Percentiles rank a stretch among this genome's conserved stretches.
Evolutionary conservation across 169 alveolate species (phyloP).

Genomic region (Toxoplasma gondii): DNA sequence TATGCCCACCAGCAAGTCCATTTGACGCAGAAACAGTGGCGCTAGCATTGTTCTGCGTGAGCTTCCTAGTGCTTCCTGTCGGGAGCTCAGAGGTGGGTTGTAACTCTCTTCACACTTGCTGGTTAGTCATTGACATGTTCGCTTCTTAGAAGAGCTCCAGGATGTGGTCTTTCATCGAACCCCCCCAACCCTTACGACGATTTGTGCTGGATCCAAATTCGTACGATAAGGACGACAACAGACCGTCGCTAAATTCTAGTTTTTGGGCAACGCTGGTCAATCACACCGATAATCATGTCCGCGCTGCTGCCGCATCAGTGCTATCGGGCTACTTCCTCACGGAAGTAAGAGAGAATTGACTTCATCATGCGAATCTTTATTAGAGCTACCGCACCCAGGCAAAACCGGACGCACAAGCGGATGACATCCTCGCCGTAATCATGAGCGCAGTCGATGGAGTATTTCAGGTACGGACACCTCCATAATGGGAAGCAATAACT

Average conservation of each 20-base stretch:
- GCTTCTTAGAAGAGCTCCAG: not conserved
- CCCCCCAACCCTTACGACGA: not conserved
- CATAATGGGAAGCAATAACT: not conserved
- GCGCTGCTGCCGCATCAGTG: conserved; percentile 26
- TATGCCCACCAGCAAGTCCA: not conserved
- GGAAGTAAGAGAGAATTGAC: not conserved
- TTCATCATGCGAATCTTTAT: not conserved
- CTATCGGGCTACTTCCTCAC: not conserved
- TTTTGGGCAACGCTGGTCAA: not conserved
- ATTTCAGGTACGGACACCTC: not conserved
- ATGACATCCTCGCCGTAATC: not conserved
- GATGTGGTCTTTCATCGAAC: not conserved
- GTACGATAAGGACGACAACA: not conserved
- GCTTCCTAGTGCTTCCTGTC: not conserved
- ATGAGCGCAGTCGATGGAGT: conserved; percentile 9
- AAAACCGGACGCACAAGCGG: not conserved
- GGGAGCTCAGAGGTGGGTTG: not conserved
- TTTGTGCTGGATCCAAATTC: not conserved
- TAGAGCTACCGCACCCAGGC: not conserved
- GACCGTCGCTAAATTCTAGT: not conserved
- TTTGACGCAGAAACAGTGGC: not conserved
- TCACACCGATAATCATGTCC: not conserved
- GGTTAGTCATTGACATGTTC: not conserved
- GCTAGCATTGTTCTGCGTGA: not conserved
- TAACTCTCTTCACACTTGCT: not conserved